Conservation (phyloP, 179 eudicot species). For the Silene noctiflora region DNA sequence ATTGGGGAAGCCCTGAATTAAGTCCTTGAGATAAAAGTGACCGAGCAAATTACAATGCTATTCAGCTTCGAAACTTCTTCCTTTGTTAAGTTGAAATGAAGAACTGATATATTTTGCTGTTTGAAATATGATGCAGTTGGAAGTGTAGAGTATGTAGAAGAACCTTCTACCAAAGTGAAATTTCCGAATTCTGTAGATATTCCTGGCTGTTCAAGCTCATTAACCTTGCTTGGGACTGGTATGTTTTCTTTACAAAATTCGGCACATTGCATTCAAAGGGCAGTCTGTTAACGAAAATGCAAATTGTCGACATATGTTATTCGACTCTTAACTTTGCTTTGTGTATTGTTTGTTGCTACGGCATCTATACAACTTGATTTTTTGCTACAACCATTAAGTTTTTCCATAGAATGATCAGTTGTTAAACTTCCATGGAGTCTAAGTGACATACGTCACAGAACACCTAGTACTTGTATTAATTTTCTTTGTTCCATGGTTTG, state of each 20-base stretch:
- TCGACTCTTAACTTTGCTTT: not conserved
- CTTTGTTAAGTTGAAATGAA: not conserved
- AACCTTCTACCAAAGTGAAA: slow-evolving; percentile 77
- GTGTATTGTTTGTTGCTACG: not conserved
- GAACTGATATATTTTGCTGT: slow-evolving; percentile 5
- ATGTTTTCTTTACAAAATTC: not conserved
- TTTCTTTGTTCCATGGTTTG: slow-evolving; percentile 21
- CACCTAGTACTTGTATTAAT: too few species aligned
- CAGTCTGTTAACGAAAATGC: not conserved
- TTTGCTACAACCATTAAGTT: not conserved
- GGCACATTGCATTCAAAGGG: not conserved
- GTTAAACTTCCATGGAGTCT: too few species aligned
- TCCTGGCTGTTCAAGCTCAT: slow-evolving; percentile 72
- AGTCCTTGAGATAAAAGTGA: not conserved
- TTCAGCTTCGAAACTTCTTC: not conserved
- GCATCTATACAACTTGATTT: not conserved
- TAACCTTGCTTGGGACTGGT: slow-evolving; percentile 88
- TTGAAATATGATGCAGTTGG: slow-evolving; percentile 37
- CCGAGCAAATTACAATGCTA: not conserved
- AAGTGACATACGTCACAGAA: too few species aligned
- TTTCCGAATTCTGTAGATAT: slow-evolving; percentile 54
- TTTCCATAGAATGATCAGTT: not conserved
- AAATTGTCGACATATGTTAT: not conserved
- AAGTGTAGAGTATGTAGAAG: slow-evolving; percentile 53
- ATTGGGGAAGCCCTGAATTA: not conserved